phyloP scores from a whole-genome alignment of 352 stramenopile genomes.

The Globisporangium spiculum region DNA sequence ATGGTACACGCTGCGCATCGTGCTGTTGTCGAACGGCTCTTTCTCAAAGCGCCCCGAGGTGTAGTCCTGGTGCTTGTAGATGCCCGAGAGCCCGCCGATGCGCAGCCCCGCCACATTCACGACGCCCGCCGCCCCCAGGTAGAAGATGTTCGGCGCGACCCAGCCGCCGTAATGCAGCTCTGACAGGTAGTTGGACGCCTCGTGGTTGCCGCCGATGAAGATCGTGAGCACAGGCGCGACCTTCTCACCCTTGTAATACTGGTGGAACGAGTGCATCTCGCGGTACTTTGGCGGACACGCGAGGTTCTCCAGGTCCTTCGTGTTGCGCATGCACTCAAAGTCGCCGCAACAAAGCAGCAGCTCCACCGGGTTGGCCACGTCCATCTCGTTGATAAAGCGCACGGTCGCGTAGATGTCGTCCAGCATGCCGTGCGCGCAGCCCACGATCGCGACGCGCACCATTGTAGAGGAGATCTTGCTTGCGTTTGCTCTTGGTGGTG shows the following conservation, averaged over 20 bases:
- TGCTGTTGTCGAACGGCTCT: slow-evolving; percentile 68
- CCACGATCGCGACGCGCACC: slow-evolving; percentile 92
- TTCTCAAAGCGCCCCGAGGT: slow-evolving; percentile 66
- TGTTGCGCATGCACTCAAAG: slow-evolving; percentile 98
- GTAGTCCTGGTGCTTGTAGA: slow-evolving; percentile 89
- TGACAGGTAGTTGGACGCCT: slow-evolving; percentile 91
- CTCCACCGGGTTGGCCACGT: slow-evolving; percentile 81
- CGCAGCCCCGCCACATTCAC: slow-evolving; percentile 81
- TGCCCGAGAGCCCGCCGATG: slow-evolving; percentile 92
- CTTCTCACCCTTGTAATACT: slow-evolving; percentile 90
- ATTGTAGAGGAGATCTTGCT: neutral
- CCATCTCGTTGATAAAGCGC: slow-evolving; percentile 87
- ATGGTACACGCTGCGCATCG: slow-evolving; percentile 95
- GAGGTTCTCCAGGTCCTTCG: slow-evolving; percentile 92
- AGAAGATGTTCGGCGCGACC: slow-evolving; percentile 96
- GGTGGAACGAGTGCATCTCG: slow-evolving; percentile 77
- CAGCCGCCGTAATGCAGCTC: slow-evolving; percentile 94
- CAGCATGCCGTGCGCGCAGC: slow-evolving; percentile 98
- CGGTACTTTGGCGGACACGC: slow-evolving; percentile 92
- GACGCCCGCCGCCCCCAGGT: slow-evolving; percentile 87
- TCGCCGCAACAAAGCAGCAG: slow-evolving; percentile 98
- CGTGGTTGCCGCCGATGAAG: slow-evolving; percentile 96
- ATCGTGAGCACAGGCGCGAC: slow-evolving; percentile 89
- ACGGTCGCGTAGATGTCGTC: slow-evolving; percentile 97
- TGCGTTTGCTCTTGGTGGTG: neutral